Conservation (phyloP, 306 rosid species). For the Cicer cuneatum region DNA sequence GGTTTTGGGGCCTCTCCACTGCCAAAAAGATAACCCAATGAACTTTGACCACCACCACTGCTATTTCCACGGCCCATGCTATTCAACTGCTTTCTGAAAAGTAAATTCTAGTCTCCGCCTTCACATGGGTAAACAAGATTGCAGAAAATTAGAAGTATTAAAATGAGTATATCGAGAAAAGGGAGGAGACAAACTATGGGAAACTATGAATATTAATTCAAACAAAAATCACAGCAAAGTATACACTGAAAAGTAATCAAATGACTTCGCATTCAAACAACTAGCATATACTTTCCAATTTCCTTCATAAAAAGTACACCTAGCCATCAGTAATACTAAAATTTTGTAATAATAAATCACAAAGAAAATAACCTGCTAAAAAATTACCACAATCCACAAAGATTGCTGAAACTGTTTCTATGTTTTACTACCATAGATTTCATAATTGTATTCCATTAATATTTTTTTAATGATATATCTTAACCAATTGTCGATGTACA, state of each 20-base stretch:
- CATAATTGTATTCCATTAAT: neutral
- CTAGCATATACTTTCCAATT: slow-evolving; percentile 1
- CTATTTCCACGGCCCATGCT: slow-evolving; percentile 99
- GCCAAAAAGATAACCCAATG: slow-evolving; percentile 97
- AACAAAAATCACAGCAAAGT: slow-evolving; percentile 6
- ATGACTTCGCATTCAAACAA: slow-evolving; percentile 15
- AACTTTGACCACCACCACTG: slow-evolving; percentile 99
- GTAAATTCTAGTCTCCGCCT: slow-evolving; percentile 40
- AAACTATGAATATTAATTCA: slow-evolving; percentile 6
- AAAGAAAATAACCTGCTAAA: slow-evolving; percentile 14
- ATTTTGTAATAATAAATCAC: neutral
- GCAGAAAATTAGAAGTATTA: slow-evolving; percentile 18
- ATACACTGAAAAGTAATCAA: slow-evolving; percentile 4
- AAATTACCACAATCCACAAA: slow-evolving; percentile 23
- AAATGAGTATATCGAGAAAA: slow-evolving; percentile 32
- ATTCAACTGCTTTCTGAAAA: slow-evolving; percentile 45
- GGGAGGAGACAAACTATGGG: neutral
- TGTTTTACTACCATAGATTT: slow-evolving; percentile 9
- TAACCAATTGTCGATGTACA: slow-evolving; percentile 18
- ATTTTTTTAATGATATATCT: neutral
- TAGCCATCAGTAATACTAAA: neutral
- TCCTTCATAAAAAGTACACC: slow-evolving; percentile 2
- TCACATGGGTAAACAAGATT: slow-evolving; percentile 36
- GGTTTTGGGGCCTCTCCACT: slow-evolving; percentile 85
- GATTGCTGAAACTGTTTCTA: neutral